Base-by-base conservation (phyloP, 495 filamentous ascomycete species). In the Cudoniella acicularis region DNA sequence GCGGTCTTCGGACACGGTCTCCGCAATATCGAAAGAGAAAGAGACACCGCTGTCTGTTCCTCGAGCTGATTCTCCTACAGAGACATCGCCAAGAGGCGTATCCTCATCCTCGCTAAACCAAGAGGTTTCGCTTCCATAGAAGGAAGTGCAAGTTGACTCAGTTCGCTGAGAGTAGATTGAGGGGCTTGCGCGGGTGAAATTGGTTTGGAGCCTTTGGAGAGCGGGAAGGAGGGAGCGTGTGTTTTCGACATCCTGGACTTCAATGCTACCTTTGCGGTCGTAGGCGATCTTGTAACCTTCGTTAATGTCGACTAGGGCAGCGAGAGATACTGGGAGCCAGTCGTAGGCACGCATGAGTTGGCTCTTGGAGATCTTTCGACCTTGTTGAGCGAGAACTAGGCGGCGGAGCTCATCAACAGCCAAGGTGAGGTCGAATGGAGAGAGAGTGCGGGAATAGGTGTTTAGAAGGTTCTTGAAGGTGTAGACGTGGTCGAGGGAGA, bases 401-500 rank as follows among this genome's bases (percentile, higher is more conserved):
- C 83, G 81, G 27, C 84, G 80, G 6, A 91, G 75, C 56, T 77
- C 79, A 58, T 83, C 79, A 18, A 83, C 82, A 9, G 69, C 69
- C 36, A 78, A 71, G 49, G 79, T 26, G 74, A 68, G 46, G 72
- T 61, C 69, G 62, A 54, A 65, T 57, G 56, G 57, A 43, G 53
- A 61, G 59, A 57, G 61, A 9, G 67, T 49, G 20, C 50, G 57
- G 1, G 63, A 63, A 53, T 68, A 68, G 43, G 51, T 40, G 64
- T 69, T 46, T 2, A 89, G 75, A 3, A 83, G 77, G 27, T 80
- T 77, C 64, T 89, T 88, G 74, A 91, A 86, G 45, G 82, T 88
- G 71, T 89, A 90, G 64, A 90, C 75, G 56, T 85, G 80, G 69
- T 91, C 87, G 45, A 90, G 79, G 16, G 81, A 83, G 0, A 90